These are phyloP conservation scores for Hippophae tibetana DNA, from an alignment of 306 rosid species.

Conservation along the genomic window DNA sequence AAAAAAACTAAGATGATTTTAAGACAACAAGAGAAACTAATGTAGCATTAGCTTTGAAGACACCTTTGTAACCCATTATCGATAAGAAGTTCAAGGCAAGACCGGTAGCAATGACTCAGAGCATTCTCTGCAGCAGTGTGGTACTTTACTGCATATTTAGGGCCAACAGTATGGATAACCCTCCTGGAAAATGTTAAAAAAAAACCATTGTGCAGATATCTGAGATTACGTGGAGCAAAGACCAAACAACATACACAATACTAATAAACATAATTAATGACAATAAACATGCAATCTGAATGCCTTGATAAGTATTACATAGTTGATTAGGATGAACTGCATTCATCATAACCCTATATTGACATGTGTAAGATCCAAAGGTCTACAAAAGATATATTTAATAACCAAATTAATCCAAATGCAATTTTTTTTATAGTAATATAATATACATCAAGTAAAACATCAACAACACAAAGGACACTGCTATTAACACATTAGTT, in stretches of 20 bases:
- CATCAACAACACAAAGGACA: not conserved
- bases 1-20: constrained; percentile 11
- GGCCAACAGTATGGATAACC: constrained; percentile 95
- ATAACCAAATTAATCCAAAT: no score
- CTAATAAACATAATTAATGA: no score
- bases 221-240: not conserved
- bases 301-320: no score
- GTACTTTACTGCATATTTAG: constrained; percentile 91
- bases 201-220: not conserved
- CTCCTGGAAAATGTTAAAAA: constrained; percentile 45
- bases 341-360: no score
- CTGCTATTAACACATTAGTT: no score
- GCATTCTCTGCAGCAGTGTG: constrained; percentile 99
- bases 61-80: constrained; percentile 83
- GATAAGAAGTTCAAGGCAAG: constrained; percentile 91
- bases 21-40: constrained; percentile 11
- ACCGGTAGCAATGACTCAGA: constrained; percentile 94
- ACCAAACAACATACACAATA: not conserved
- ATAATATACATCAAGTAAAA: not conserved
- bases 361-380: no score
- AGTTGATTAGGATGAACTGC: no score
- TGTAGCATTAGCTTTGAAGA: constrained; percentile 17
- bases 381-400: no score
- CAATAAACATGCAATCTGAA: no score
- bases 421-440: no score